Conservation (phyloP, 768 basidiomycete species). For the Panellus pusillus region DNA sequence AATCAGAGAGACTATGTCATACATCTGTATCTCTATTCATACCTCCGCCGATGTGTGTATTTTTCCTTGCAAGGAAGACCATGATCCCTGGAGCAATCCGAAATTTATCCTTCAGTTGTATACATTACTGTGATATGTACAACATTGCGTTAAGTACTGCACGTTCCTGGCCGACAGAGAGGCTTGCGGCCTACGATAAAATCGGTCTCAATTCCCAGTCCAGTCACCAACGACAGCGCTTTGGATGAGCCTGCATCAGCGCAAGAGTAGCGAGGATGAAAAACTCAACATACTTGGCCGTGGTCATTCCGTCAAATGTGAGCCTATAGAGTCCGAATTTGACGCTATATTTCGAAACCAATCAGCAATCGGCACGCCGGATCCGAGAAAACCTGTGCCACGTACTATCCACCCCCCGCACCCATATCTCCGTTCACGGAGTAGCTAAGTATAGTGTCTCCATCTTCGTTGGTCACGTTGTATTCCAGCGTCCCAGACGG, state of each 20-base stretch:
- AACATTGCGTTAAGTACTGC: too few relatives aligned
- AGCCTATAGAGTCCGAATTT: slow-evolving; percentile 21
- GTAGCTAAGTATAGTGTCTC: slow-evolving; percentile 15
- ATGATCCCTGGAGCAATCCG: too few relatives aligned
- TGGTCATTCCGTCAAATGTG: slow-evolving; percentile 19
- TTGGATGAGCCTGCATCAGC: neutral
- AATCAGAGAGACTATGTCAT: too few relatives aligned
- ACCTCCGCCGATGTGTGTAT: too few relatives aligned
- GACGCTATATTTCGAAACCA: slow-evolving; percentile 1
- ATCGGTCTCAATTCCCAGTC: neutral
- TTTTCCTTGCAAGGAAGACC: too few relatives aligned
- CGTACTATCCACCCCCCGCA: slow-evolving; percentile 19
- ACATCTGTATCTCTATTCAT: too few relatives aligned
- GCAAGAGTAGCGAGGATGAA: neutral
- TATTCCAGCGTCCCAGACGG: slow-evolving; percentile 16
- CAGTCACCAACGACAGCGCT: slow-evolving; percentile 16
- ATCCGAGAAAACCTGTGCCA: too few relatives aligned
- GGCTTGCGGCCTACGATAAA: too few relatives aligned
- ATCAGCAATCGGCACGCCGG: neutral
- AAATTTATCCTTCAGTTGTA: too few relatives aligned
- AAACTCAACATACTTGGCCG: slow-evolving; percentile 5
- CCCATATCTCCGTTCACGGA: slow-evolving; percentile 18
- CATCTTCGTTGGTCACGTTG: slow-evolving; percentile 16
- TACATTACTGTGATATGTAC: too few relatives aligned
- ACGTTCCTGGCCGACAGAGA: too few relatives aligned